These are phyloP conservation scores for Arachnomyces sp. DNA, from an alignment of 2,329 filamentous ascomycete species.

Conservation along the genomic window DNA sequence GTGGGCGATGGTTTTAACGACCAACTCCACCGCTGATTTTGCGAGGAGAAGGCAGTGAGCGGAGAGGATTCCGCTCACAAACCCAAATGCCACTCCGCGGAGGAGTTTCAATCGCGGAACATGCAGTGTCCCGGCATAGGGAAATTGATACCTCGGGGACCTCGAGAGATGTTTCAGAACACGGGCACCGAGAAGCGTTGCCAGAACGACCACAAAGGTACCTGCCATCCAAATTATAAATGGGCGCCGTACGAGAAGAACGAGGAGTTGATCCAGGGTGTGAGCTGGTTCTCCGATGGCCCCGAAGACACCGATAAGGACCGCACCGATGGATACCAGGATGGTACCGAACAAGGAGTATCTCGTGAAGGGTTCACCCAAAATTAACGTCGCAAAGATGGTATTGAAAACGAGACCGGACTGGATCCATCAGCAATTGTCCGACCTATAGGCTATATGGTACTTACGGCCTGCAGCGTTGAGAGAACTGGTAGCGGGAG, in stretches of 20 bases:
- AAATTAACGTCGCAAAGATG: conserved; percentile 86
- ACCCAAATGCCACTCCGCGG: conserved; percentile 79
- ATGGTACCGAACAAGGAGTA: conserved; percentile 88
- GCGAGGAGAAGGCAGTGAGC: conserved; percentile 89
- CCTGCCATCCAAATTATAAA: conserved; percentile 87
- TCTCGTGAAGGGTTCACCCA: conserved; percentile 87
- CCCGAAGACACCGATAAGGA: conserved; percentile 88
- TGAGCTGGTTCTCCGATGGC: conserved; percentile 91
- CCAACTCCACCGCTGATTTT: conserved; percentile 90
- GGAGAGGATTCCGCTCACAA: conserved; percentile 85
- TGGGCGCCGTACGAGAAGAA: conserved; percentile 61
- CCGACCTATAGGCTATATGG: conserved; percentile 1
- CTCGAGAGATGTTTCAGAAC: conserved; percentile 32
- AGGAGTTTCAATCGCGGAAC: conserved; percentile 64
- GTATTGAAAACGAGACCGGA: conserved; percentile 98
- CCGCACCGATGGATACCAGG: conserved; percentile 79
- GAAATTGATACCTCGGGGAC: conserved; percentile 20
- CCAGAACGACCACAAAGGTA: conserved; percentile 64
- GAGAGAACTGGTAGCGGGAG: conserved; percentile 89
- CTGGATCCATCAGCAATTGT: conserved; percentile 20
- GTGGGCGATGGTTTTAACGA: conserved; percentile 75
- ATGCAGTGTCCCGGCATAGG: conserved; percentile 27
- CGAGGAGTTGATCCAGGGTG: conserved; percentile 71
- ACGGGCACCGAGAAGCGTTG: conserved; percentile 56
- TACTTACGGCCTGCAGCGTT: conserved; percentile 72